Percentiles rank a stretch among this genome's conserved stretches.
Evolutionary conservation across 441 rosid genomes (phyloP).

Genomic region (Adansonia rubrostipa): DNA sequence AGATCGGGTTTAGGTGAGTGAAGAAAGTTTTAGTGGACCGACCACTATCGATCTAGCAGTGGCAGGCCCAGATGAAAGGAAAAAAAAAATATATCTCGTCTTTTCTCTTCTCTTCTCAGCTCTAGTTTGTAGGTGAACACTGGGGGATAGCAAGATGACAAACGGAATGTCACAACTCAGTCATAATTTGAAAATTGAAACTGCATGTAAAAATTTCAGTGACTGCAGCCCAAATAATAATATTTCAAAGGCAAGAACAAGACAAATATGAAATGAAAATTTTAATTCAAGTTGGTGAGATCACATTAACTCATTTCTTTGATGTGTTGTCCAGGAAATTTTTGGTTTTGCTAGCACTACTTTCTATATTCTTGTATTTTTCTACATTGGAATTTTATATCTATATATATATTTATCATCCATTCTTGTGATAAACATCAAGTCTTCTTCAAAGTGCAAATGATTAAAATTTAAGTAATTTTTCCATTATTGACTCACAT

Average conservation of each 20-base stretch:
- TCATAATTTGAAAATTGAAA: too few species aligned
- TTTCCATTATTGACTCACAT: constrained; percentile 30
- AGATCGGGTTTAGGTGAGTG: too few species aligned
- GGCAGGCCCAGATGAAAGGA: too few species aligned
- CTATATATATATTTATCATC: neutral
- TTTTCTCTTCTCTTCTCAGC: too few species aligned
- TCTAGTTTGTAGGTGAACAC: too few species aligned
- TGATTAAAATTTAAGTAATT: neutral
- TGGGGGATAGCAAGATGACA: too few species aligned
- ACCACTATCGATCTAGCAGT: too few species aligned
- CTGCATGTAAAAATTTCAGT: neutral
- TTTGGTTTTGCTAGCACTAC: neutral
- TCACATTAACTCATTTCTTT: neutral
- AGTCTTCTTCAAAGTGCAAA: constrained; percentile 23
- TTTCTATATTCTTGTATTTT: neutral
- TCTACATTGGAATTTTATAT: neutral
- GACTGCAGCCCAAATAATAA: neutral
- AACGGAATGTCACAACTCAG: too few species aligned
- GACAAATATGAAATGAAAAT: neutral
- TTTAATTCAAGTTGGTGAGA: neutral
- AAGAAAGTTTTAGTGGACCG: too few species aligned
- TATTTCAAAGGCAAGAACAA: neutral
- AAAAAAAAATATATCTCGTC: too few species aligned
- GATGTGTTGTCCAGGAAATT: neutral
- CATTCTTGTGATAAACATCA: constrained; percentile 21